Evolutionary conservation across 441 rosid genomes (phyloP).

Genomic region (Pelargonium fulgidum): DNA sequence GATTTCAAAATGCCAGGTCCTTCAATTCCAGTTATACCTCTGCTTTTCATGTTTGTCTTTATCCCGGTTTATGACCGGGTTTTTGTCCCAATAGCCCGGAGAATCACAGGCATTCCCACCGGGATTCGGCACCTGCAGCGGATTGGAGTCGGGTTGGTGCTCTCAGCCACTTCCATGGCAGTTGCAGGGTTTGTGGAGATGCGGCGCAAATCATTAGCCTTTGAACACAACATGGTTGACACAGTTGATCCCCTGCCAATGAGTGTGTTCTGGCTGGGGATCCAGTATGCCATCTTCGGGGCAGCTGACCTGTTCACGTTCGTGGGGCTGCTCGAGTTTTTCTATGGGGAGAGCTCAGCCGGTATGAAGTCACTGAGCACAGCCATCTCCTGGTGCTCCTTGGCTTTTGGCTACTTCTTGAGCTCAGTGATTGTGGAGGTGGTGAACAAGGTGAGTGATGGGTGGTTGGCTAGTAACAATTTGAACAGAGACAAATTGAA

Average conservation of each 20-base stretch:
- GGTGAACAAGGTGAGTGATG: constrained; percentile 25
- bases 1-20: constrained; percentile 48
- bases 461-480: constrained; percentile 53
- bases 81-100: constrained; percentile 48
- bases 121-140: constrained; percentile 55
- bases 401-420: constrained; percentile 48
- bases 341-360: constrained; percentile 49
- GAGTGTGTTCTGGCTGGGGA: constrained; percentile 50
- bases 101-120: constrained; percentile 44
- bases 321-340: constrained; percentile 52
- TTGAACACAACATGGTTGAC: constrained; percentile 44
- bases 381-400: constrained; percentile 48
- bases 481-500: constrained; percentile 48
- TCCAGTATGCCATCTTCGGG: constrained; percentile 48
- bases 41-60: constrained; percentile 38
- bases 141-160: constrained; percentile 44
- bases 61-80: constrained; percentile 49
- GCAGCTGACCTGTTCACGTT: constrained; percentile 59
- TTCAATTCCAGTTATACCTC: constrained; percentile 49
- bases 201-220: constrained; percentile 38
- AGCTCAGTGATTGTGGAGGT: constrained; percentile 48
- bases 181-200: constrained; percentile 48
- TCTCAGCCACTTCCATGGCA: constrained; percentile 52
- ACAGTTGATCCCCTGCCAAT: constrained; percentile 42
- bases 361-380: constrained; percentile 52